A percentile compares a stretch with the other conserved stretches of the same genome.
Evolutionary conservation across 2,329 filamentous ascomycete genomes (phyloP).

Genomic region (Scedosporium aurantiacum): DNA sequence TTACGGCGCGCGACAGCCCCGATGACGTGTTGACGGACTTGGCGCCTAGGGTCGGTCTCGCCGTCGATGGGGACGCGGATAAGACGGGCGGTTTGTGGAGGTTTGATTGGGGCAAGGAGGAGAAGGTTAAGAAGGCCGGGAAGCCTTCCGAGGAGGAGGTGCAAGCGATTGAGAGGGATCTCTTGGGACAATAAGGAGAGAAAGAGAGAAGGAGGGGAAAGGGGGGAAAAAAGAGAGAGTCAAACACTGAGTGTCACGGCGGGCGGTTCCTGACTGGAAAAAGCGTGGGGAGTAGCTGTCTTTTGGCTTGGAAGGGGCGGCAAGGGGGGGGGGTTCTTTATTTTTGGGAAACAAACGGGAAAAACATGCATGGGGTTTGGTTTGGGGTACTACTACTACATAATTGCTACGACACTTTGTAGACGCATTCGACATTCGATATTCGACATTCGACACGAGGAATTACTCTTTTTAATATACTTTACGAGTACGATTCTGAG

Average conservation of each 20-base stretch:
- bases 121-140: slow-evolving; percentile 20
- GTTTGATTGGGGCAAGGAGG: slow-evolving; percentile 39
- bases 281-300: no score
- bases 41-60: slow-evolving; percentile 34
- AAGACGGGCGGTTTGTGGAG: slow-evolving; percentile 52
- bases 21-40: slow-evolving; percentile 35
- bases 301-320: background rate
- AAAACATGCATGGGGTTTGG: background rate
- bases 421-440: background rate
- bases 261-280: no score
- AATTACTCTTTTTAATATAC: background rate
- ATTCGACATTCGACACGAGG: background rate
- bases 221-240: background rate
- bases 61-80: slow-evolving; percentile 41
- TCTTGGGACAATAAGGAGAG: slow-evolving; percentile 20
- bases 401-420: background rate
- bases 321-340: background rate
- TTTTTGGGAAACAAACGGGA: background rate
- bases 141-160: slow-evolving; percentile 24
- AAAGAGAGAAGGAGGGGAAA: no score
- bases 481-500: background rate
- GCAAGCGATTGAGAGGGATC: slow-evolving; percentile 32
- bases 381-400: background rate
- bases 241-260: background rate
- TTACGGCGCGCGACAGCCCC: slow-evolving; percentile 39